Evolutionary conservation across 768 basidiomycete species (phyloP).

Genomic region (Rhizopogon vinicolor): DNA sequence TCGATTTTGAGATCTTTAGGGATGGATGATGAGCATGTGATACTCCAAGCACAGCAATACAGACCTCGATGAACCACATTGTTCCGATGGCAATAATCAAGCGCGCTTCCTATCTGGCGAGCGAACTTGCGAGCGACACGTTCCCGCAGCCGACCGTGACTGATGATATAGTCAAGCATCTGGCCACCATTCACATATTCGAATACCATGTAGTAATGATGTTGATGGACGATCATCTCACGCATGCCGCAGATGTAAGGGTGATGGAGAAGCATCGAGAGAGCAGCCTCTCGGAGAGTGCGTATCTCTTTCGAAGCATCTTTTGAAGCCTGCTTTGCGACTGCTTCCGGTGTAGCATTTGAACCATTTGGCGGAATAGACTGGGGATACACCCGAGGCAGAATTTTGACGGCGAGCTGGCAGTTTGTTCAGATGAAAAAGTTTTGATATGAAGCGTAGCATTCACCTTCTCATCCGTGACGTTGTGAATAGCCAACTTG

Average conservation of each 20-base stretch:
- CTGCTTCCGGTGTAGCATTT: conserved; percentile 45
- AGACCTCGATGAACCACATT: conserved; percentile 93
- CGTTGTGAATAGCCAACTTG: conserved; percentile 87
- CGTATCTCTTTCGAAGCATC: conserved; percentile 96
- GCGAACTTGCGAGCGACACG: conserved; percentile 97
- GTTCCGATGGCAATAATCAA: conserved; percentile 97
- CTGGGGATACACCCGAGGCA: conserved; percentile 77
- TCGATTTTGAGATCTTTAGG: conserved; percentile 91
- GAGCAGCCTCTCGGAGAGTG: conserved; percentile 91
- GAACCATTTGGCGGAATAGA: conserved; percentile 45
- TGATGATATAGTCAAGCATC: conserved; percentile 99
- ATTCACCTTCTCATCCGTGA: conserved; percentile 89
- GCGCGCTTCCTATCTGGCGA: conserved; percentile 91
- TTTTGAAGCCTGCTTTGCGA: conserved; percentile 77
- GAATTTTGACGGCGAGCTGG: conserved; percentile 98
- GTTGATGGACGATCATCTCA: conserved; percentile 95
- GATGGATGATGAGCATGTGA: conserved; percentile 2
- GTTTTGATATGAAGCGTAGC: not conserved
- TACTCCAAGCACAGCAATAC: conserved; percentile 14
- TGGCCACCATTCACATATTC: conserved; percentile 99
- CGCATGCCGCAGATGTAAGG: conserved; percentile 99
- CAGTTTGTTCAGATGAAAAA: not conserved
- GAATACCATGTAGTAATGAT: conserved; percentile 99
- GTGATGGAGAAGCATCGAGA: conserved; percentile 94
- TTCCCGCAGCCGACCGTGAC: conserved; percentile 92